Base-by-base conservation (phyloP, 108 stramenopile genomes). In the Fistulifera solaris region DNA sequence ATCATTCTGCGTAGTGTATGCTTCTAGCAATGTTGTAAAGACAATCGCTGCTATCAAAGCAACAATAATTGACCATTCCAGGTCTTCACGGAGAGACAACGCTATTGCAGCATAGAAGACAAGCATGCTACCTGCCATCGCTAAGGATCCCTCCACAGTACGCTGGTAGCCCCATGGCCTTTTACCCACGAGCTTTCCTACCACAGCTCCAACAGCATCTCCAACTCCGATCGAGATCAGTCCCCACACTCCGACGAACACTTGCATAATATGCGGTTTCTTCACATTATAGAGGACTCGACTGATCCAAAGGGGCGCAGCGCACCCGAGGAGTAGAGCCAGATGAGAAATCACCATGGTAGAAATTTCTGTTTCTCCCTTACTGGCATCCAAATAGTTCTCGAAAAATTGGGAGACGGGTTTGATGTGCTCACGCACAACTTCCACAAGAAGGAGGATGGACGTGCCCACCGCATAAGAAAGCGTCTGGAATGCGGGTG, bases 1-100 rank as follows among this genome's bases (percentile, higher is more conserved):
- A 72, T 91, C 89, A 66, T 83, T 76, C 56, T 91, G 85, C 1
- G 25, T 63, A 25, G 85, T 91, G 40, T 65, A 78, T 21, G 89
- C 89, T 66, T 91, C 89, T 18, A 85, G 27, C 31, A 87, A 26
- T 14, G 85, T 87, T 35, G 75, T 48, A 16, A 70, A 39, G 14
- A 52, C 47, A 18, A 79, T 58, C 14, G 76, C 54, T 0, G 62
- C 44, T 26, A 63, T 24, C 40, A 43, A 27, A 31, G 28, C 59
- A 38, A 44, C 38, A 22, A 61, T 35, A 19, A 27, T 19, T 40
- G 27, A 27, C 50, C 50, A 51, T 5, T 51, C 7, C 50, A 51
- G 18, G 24, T 13, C 21, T 35, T 18, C 23, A 22, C 18, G 50
- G 13, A 49, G 39, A 38, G n/a, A 52, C 18, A 26, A 19, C 53